Base-by-base conservation (phyloP, 2,329 filamentous ascomycete genomes). In the Trichoderma atrobrunneum region DNA sequence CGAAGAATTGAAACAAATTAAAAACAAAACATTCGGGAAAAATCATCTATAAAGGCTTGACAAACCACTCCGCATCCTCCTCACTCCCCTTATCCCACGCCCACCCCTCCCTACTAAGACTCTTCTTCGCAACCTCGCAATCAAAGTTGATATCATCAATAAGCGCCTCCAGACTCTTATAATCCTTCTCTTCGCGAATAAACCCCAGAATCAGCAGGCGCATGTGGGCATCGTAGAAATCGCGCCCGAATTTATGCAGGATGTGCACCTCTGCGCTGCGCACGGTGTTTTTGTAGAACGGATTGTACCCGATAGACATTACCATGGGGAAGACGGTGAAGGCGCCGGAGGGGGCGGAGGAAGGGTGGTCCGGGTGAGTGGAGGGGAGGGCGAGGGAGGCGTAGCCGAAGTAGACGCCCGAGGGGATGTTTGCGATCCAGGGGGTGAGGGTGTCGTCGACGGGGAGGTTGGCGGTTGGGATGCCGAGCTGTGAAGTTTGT, bases 251-350 rank as follows among this genome's bases (percentile, higher is more conserved):
- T 57, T 86, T 81, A 78, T 93, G 91, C 81, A 99, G 88, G 70
- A 99, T 88, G 83, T 97, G 94, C 71, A 97, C 94, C 86, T 97
- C 94, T 79, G 96, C 94, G 74, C 89, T 93, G 74, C 93, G 91
- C 61, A 93, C 90, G 5, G 88, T 91, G 86, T 99, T 98, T 81
- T 95, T 94, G 87, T 97, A 99, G 84, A 95, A 98, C 0, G 96
- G 96, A 82, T 98, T 99, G 88, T 95, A 98, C 59, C 96, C 96
- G 76, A 98, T 95, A 73, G 90, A 93, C 91, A 98, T 93, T 75
- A 97, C 94, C 88, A 97, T 96, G 1, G 93, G 93, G 81, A 91
- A 93, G 71, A 96, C 85, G 72, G 75, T 62, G 70, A 61, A 8
- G 78, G 76, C 72, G 78, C 76, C 54, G 76, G 74, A 69, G 16